Evolutionary conservation across 1,139 yeast genomes (phyloP).

Genomic region (Blastobotrys arbuscula): DNA sequence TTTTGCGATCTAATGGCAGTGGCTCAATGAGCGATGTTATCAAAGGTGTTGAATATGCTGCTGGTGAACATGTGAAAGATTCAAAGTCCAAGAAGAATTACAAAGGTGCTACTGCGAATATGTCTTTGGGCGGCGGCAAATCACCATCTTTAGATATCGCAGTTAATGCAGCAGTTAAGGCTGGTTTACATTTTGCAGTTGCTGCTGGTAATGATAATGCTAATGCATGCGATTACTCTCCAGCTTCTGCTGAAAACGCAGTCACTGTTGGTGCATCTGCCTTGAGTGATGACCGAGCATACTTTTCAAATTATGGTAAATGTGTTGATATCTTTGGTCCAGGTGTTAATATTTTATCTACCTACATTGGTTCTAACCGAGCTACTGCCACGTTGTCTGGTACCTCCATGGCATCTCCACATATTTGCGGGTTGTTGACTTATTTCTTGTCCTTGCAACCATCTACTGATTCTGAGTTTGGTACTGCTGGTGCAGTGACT

Average conservation of each 20-base stretch:
- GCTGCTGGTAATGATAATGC: conserved; percentile 66
- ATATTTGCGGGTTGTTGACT: conserved; percentile 78
- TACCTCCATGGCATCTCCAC: conserved; percentile 99
- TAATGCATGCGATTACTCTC: conserved; percentile 58
- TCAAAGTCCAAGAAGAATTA: conserved; percentile 41
- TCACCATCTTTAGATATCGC: conserved; percentile 48
- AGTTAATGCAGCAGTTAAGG: conserved; percentile 54
- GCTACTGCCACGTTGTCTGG: conserved; percentile 93
- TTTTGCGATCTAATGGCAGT: conserved; percentile 45
- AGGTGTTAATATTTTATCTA: conserved; percentile 47
- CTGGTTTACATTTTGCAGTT: conserved; percentile 57
- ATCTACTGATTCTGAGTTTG: conserved; percentile 67
- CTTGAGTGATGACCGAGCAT: conserved; percentile 46
- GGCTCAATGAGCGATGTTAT: conserved; percentile 47
- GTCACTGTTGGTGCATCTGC: conserved; percentile 58
- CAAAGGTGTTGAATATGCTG: conserved; percentile 43
- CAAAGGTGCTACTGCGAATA: conserved; percentile 54
- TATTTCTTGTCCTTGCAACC: conserved; percentile 93
- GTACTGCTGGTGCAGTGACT: conserved; percentile 54
- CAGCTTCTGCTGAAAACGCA: conserved; percentile 54
- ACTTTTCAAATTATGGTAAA: conserved; percentile 60
- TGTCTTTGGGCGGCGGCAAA: conserved; percentile 61
- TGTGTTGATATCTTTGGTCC: conserved; percentile 64
- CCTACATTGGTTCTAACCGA: conserved; percentile 75
- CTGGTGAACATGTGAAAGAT: conserved; percentile 35